Percentiles rank a stretch among this genome's conserved stretches.
phyloP scores from a whole-genome alignment of 108 stramenopile species.

The Nitzschia inconspicua region DNA sequence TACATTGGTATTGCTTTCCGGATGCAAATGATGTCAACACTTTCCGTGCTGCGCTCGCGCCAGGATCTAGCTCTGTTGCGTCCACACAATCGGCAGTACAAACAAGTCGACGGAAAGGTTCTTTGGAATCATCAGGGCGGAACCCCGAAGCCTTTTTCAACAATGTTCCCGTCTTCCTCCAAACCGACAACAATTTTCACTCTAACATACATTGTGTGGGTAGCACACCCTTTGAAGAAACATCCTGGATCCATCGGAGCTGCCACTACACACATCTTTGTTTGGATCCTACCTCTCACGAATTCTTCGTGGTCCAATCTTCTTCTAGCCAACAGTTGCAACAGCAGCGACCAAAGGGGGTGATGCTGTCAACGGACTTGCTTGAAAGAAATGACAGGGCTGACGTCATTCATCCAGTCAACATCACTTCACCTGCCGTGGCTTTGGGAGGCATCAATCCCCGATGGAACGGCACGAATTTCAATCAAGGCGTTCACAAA shows the following conservation, averaged over 20 bases:
- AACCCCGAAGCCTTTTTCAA: constrained; percentile 6
- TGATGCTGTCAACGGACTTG: too few species aligned
- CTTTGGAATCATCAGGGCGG: too few species aligned
- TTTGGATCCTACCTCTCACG: constrained; percentile 25
- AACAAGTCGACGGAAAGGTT: too few species aligned
- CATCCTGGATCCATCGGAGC: constrained; percentile 43
- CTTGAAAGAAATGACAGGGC: not conserved
- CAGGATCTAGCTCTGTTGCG: too few species aligned
- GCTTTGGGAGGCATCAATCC: constrained; percentile 48
- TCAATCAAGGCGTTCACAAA: constrained; percentile 24
- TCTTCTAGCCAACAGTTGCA: not conserved
- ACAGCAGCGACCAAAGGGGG: too few species aligned
- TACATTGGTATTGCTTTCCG: too few species aligned
- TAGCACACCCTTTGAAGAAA: constrained; percentile 36
- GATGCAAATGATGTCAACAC: too few species aligned
- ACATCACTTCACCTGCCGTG: constrained; percentile 15
- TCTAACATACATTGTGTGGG: constrained; percentile 53
- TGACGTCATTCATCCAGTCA: not conserved
- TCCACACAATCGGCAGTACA: too few species aligned
- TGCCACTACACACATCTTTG: constrained; percentile 43
- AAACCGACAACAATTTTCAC: constrained; percentile 9
- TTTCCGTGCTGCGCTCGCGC: too few species aligned
- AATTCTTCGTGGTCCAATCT: constrained; percentile 50
- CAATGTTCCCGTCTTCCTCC: not conserved
- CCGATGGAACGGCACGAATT: constrained; percentile 29